phyloP scores from a whole-genome alignment of 345 rosid genomes.

The Passiflora organensis region DNA sequence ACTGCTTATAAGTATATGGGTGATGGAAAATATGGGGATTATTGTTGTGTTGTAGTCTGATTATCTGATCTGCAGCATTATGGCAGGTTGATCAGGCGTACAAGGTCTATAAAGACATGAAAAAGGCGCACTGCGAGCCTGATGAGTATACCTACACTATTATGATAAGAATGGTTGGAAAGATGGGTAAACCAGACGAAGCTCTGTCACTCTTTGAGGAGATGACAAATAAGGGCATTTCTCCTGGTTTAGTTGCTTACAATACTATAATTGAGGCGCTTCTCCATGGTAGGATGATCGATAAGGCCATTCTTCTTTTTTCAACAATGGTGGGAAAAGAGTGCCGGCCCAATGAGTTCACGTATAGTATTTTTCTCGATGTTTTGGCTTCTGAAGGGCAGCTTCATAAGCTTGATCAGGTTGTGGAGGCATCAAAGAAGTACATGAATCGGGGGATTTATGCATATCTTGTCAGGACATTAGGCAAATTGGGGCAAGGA shows the following conservation, averaged over 20 bases:
- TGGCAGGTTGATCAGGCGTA: constrained; percentile 68
- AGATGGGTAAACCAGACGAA: constrained; percentile 52
- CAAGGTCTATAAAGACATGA: constrained; percentile 81
- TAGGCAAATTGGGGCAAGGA: constrained; percentile 67
- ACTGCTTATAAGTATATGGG: background rate
- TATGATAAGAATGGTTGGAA: constrained; percentile 76
- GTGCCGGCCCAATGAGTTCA: constrained; percentile 22
- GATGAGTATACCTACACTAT: constrained; percentile 81
- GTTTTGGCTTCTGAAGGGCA: constrained; percentile 16
- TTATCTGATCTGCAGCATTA: constrained; percentile 63
- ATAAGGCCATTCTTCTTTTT: constrained; percentile 66
- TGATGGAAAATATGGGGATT: too few species aligned
- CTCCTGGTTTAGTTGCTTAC: constrained; percentile 55
- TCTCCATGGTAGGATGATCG: constrained; percentile 54
- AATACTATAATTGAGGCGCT: constrained; percentile 81
- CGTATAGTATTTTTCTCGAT: constrained; percentile 10
- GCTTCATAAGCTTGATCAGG: constrained; percentile 14
- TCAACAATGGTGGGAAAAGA: constrained; percentile 46
- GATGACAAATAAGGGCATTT: constrained; percentile 52
- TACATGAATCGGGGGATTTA: constrained; percentile 69
- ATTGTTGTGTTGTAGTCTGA: too few species aligned
- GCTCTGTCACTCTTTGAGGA: constrained; percentile 60
- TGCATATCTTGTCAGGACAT: constrained; percentile 64
- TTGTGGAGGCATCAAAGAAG: constrained; percentile 53
- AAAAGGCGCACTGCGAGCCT: constrained; percentile 51